Conservation (phyloP, 2,329 filamentous ascomycete species). For the Xylaria sp. region DNA sequence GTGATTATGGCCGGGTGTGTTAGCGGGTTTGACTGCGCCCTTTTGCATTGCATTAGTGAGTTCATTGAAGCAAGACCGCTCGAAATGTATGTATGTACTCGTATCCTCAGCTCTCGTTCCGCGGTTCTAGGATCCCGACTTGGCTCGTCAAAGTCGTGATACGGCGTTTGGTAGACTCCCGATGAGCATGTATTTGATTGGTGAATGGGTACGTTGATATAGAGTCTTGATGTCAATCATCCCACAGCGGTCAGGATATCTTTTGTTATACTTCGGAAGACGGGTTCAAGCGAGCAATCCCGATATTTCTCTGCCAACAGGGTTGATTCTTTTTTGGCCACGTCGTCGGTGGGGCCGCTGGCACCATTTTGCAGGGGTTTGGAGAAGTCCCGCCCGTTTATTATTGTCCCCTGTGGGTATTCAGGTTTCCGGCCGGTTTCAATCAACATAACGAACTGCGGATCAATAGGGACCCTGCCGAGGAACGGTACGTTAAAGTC, state of each 20-base stretch:
- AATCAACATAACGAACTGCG: conserved; percentile 80
- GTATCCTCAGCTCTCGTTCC: conserved; percentile 16
- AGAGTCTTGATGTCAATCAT: conserved; percentile 19
- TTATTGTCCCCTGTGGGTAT: conserved; percentile 63
- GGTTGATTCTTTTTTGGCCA: conserved; percentile 37
- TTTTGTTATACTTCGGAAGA: conserved; percentile 62
- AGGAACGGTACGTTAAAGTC: conserved; percentile 82
- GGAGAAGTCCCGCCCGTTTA: conserved; percentile 53
- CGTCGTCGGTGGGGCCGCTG: conserved; percentile 23
- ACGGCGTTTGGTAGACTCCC: conserved; percentile 14
- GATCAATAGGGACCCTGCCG: conserved; percentile 85
- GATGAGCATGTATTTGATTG: conserved; percentile 21
- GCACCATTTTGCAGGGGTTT: conserved; percentile 29
- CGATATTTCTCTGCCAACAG: conserved; percentile 66
- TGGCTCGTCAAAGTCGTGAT: conserved; percentile 4
- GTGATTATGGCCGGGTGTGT: neutral
- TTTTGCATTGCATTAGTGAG: conserved; percentile 12
- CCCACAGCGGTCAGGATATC: conserved; percentile 40
- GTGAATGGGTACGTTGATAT: conserved; percentile 19
- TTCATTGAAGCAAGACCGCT: neutral
- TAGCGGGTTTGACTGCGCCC: neutral
- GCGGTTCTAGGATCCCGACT: conserved; percentile 5
- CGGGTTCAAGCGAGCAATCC: conserved; percentile 61
- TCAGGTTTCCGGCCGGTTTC: conserved; percentile 63
- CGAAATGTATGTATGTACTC: conserved; percentile 12